These are phyloP conservation scores for Trichoderma guizhouense DNA, from an alignment of 2,329 filamentous ascomycete species.

Conservation along the genomic window DNA sequence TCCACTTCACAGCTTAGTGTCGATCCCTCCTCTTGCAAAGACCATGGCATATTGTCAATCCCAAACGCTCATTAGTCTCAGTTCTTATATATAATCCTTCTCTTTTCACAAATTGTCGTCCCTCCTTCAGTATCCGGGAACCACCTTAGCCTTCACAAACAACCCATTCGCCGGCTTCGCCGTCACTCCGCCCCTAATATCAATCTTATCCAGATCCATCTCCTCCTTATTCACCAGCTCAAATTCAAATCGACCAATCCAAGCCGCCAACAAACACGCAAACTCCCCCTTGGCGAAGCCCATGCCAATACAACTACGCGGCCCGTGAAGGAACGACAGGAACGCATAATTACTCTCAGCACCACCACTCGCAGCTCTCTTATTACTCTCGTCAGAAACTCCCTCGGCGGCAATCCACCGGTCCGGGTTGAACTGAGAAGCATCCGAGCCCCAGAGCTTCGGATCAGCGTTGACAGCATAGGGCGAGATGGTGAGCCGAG, in stretches of 20 bases:
- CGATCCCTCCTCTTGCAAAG: background rate
- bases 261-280: constrained; percentile 73
- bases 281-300: constrained; percentile 81
- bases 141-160: constrained; percentile 60
- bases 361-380: constrained; percentile 60
- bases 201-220: constrained; percentile 62
- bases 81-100: background rate
- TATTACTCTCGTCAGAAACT: constrained; percentile 29
- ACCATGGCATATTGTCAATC: background rate
- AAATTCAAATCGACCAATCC: constrained; percentile 73
- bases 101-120: background rate
- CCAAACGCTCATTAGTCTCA: background rate
- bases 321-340: constrained; percentile 82
- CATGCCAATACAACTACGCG: constrained; percentile 79
- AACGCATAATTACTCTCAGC: constrained; percentile 73
- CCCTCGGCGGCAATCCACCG: constrained; percentile 60
- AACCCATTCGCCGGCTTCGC: constrained; percentile 70
- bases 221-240: constrained; percentile 54
- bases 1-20: background rate
- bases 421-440: constrained; percentile 72
- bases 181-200: constrained; percentile 69
- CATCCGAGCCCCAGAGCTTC: constrained; percentile 73
- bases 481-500: constrained; percentile 61
- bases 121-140: constrained; percentile 57
- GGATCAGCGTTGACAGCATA: constrained; percentile 68